A percentile compares a stretch with the other conserved stretches of the same genome.
These are phyloP conservation scores for Kwoniella bestiolae DNA, from an alignment of 768 basidiomycete species.

Conservation along the genomic window DNA sequence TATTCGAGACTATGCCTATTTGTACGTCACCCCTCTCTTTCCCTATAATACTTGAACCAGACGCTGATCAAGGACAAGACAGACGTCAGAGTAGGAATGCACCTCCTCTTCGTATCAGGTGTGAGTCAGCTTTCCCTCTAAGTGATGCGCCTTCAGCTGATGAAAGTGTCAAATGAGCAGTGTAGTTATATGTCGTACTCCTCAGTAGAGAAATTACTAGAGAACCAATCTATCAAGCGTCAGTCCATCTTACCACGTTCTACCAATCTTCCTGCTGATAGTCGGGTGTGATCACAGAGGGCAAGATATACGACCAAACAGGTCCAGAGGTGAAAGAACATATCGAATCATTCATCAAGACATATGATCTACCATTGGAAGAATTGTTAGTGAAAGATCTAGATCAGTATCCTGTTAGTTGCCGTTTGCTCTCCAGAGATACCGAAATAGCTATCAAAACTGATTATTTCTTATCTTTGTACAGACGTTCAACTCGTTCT, in stretches of 20 bases:
- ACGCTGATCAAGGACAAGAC: background rate
- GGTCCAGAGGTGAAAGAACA: constrained; percentile 53
- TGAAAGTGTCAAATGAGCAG: constrained; percentile 11
- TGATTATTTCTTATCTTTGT: no score
- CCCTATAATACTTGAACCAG: background rate
- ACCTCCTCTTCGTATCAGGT: constrained; percentile 66
- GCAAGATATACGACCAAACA: constrained; percentile 52
- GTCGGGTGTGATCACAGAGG: constrained; percentile 45
- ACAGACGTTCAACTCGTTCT: constrained; percentile 76
- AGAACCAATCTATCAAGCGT: constrained; percentile 54
- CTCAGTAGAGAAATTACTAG: constrained; percentile 49
- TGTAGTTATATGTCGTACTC: constrained; percentile 41
- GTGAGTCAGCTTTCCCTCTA: constrained; percentile 20
- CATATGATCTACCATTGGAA: constrained; percentile 61
- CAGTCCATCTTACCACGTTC: constrained; percentile 17
- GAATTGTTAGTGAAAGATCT: constrained; percentile 72
- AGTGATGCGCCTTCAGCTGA: background rate
- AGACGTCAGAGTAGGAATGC: constrained; percentile 63
- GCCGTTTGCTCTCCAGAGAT: no score
- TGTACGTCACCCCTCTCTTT: constrained; percentile 49
- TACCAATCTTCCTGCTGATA: no score
- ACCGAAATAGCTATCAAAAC: no score
- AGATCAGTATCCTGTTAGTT: constrained; percentile 61
- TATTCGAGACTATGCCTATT: constrained; percentile 77
- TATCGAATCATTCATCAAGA: constrained; percentile 56